Conservation (phyloP, 2,329 filamentous ascomycete species). For the Aspergillus oerlinghausenensis region DNA sequence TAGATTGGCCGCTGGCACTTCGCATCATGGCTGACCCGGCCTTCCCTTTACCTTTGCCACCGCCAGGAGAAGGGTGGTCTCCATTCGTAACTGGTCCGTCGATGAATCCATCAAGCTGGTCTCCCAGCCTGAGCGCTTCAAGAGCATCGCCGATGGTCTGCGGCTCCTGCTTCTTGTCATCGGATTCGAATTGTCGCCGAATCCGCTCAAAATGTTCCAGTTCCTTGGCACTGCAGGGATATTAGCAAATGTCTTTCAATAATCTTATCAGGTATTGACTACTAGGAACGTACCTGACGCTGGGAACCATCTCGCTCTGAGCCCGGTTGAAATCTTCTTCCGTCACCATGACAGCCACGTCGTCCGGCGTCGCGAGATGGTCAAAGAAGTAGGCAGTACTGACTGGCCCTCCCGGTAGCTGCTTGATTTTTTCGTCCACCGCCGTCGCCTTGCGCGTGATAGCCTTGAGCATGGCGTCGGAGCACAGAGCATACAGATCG, state of each 20-base stretch:
- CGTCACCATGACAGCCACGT: conserved; percentile 80
- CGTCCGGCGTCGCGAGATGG: conserved; percentile 75
- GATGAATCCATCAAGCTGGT: conserved; percentile 12
- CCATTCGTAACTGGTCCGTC: conserved; percentile 26
- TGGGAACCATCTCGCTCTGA: conserved; percentile 81
- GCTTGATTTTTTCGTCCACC: conserved; percentile 77
- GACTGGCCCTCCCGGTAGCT: conserved; percentile 56
- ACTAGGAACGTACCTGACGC: conserved; percentile 54
- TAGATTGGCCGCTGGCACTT: conserved; percentile 28
- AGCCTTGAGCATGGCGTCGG: conserved; percentile 97
- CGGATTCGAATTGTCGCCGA: conserved; percentile 71
- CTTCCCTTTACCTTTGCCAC: conserved; percentile 32
- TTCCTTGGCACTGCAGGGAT: conserved; percentile 67
- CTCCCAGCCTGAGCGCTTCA: conserved; percentile 30
- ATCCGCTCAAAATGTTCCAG: conserved; percentile 86
- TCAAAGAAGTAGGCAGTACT: conserved; percentile 95
- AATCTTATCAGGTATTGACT: not conserved
- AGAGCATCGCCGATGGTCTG: conserved; percentile 37
- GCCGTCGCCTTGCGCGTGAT: conserved; percentile 82
- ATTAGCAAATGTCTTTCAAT: conserved; percentile 18
- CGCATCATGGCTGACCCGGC: conserved; percentile 22
- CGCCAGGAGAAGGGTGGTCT: conserved; percentile 12
- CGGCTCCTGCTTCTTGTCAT: conserved; percentile 41
- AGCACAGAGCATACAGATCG: conserved; percentile 94
- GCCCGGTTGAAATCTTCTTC: conserved; percentile 84